phyloP scores from a whole-genome alignment of 306 rosid species.

The Acacia crassicarpa region DNA sequence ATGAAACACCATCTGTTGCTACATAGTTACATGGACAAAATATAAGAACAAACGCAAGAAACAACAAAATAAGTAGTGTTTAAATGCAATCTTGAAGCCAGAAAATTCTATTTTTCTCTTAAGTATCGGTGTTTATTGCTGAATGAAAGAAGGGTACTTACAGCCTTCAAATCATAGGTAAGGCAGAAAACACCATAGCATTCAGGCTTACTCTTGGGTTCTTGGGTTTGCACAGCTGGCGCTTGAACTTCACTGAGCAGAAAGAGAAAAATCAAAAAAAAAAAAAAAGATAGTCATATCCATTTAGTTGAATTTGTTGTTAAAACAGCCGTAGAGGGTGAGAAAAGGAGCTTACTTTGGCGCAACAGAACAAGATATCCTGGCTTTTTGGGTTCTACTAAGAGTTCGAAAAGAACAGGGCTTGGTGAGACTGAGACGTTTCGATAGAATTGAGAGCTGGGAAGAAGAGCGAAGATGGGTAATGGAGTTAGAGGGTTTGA shows the following conservation, averaged over 20 bases:
- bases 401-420: constrained; percentile 41
- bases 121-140: not conserved
- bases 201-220: constrained; percentile 64
- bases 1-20: not conserved
- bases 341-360: constrained; percentile 62
- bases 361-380: constrained; percentile 75
- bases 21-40: not conserved
- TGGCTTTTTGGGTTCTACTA: constrained; percentile 38
- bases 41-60: not conserved
- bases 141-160: constrained; percentile 37
- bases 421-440: constrained; percentile 38
- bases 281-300: constrained; percentile 20
- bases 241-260: constrained; percentile 70
- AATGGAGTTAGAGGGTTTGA: constrained; percentile 54
- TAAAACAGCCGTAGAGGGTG: not conserved
- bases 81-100: not conserved
- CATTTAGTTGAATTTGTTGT: not conserved
- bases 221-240: constrained; percentile 51
- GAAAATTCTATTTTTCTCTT: not conserved
- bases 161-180: constrained; percentile 96
- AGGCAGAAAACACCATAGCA: constrained; percentile 97
- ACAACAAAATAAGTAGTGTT: not conserved
- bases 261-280: not conserved
- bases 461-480: constrained; percentile 53
- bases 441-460: constrained; percentile 55